These are phyloP conservation scores for Mycosphaerella arachidis DNA, from an alignment of 2,329 filamentous ascomycete species.

Conservation along the genomic window DNA sequence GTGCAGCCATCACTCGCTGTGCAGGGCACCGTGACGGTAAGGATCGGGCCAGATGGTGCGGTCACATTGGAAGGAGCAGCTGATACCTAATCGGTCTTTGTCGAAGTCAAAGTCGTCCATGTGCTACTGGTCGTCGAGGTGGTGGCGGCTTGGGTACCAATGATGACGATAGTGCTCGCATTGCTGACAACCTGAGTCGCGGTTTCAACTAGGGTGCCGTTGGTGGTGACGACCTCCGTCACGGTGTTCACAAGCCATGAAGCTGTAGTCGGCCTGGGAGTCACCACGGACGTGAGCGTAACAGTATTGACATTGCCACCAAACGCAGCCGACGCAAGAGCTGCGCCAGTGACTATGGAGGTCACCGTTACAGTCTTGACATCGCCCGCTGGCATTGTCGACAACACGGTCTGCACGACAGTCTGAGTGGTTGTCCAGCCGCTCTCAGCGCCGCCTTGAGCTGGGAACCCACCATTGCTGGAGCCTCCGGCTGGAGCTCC, in stretches of 20 bases:
- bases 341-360: neutral
- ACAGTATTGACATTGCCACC: slow-evolving; percentile 1
- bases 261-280: neutral
- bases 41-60: slow-evolving; percentile 3
- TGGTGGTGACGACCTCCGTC: slow-evolving; percentile 11
- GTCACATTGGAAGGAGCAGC: neutral
- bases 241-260: slow-evolving; percentile 1
- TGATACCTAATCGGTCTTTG: neutral
- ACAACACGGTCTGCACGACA: neutral
- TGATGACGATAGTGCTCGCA: slow-evolving; percentile 2
- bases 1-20: slow-evolving; percentile 1
- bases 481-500: no score
- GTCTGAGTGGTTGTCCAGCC: slow-evolving; percentile 3
- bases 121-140: neutral
- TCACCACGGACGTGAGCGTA: slow-evolving; percentile 2
- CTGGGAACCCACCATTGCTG: neutral
- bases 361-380: neutral
- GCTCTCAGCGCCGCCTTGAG: neutral
- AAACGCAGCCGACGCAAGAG: neutral
- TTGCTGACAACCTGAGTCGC: slow-evolving; percentile 3
- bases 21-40: slow-evolving; percentile 13
- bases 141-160: neutral
- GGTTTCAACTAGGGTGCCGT: slow-evolving; percentile 4
- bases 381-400: neutral
- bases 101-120: neutral